phyloP scores from a whole-genome alignment of 805 yeast genomes.

The Teunomyces panamensis region DNA sequence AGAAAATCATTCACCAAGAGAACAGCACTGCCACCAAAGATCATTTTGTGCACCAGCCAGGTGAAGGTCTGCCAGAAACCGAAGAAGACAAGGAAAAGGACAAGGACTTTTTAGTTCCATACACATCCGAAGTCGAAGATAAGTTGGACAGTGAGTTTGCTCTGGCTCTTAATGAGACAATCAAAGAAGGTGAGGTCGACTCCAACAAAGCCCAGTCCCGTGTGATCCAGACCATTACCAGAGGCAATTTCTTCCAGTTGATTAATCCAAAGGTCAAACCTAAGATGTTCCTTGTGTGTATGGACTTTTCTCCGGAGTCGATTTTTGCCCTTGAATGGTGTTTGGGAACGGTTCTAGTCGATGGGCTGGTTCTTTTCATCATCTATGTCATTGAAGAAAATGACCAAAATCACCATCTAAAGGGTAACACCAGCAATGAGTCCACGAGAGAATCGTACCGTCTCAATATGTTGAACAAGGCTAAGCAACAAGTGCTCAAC shows the following conservation, averaged over 20 bases:
- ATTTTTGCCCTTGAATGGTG: slow-evolving; percentile 84
- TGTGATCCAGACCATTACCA: slow-evolving; percentile 65
- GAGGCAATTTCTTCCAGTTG: slow-evolving; percentile 62
- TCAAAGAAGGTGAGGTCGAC: slow-evolving; percentile 54
- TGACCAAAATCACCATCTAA: slow-evolving; percentile 40
- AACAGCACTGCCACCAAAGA: slow-evolving; percentile 1
- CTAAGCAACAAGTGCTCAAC: slow-evolving; percentile 44
- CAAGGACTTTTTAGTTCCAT: slow-evolving; percentile 50
- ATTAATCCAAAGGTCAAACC: slow-evolving; percentile 43
- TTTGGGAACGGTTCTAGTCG: slow-evolving; percentile 77
- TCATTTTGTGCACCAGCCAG: slow-evolving; percentile 1
- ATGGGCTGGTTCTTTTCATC: slow-evolving; percentile 77
- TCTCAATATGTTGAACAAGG: slow-evolving; percentile 38
- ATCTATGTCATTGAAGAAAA: slow-evolving; percentile 56
- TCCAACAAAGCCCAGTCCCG: slow-evolving; percentile 52
- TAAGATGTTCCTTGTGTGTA: slow-evolving; percentile 69
- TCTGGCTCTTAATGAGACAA: slow-evolving; percentile 48
- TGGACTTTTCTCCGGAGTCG: slow-evolving; percentile 82
- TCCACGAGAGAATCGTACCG: slow-evolving; percentile 34
- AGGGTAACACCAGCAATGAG: slow-evolving; percentile 37
- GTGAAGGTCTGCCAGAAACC: background rate
- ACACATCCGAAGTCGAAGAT: slow-evolving; percentile 66
- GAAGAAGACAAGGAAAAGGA: slow-evolving; percentile 8
- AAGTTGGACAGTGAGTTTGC: slow-evolving; percentile 61
- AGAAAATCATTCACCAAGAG: slow-evolving; percentile 58